phyloP scores from a whole-genome alignment of 345 rosid species.

The Lepidium aucheri region DNA sequence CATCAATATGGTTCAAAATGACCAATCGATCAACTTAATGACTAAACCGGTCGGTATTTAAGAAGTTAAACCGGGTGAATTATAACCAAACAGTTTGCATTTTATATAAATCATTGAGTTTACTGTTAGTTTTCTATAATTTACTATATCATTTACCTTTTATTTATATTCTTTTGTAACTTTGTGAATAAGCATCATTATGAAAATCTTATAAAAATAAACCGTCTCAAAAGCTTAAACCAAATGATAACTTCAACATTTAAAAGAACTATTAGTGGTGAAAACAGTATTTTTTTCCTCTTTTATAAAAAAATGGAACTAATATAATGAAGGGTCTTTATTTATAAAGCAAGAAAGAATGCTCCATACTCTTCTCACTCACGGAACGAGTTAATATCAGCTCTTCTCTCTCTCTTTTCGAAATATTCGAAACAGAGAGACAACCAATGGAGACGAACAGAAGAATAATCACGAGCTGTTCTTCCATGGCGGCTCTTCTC shows the following conservation, averaged over 20 bases:
- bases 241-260: not conserved
- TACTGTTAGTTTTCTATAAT: not conserved
- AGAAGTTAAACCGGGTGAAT: not conserved
- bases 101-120: not conserved
- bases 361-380: slow-evolving; percentile 13
- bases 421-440: slow-evolving; percentile 26
- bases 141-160: not conserved
- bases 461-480: not conserved
- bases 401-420: slow-evolving; percentile 9
- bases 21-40: not conserved
- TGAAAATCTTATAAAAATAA: not conserved
- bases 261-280: not conserved
- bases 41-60: slow-evolving; percentile 6
- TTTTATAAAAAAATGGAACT: not conserved
- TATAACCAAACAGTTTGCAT: not conserved
- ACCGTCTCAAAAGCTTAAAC: slow-evolving; percentile 3
- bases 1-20: not conserved
- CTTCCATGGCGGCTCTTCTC: slow-evolving; percentile 30
- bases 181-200: not conserved
- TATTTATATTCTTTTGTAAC: not conserved
- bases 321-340: not conserved
- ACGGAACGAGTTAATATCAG: slow-evolving; percentile 1
- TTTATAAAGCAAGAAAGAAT: slow-evolving; percentile 10
- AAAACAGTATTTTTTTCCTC: not conserved
- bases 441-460: slow-evolving; percentile 12